Evolutionary conservation across 2,329 filamentous ascomycete genomes (phyloP).

Genomic region (Pestalotiopsis sp.): DNA sequence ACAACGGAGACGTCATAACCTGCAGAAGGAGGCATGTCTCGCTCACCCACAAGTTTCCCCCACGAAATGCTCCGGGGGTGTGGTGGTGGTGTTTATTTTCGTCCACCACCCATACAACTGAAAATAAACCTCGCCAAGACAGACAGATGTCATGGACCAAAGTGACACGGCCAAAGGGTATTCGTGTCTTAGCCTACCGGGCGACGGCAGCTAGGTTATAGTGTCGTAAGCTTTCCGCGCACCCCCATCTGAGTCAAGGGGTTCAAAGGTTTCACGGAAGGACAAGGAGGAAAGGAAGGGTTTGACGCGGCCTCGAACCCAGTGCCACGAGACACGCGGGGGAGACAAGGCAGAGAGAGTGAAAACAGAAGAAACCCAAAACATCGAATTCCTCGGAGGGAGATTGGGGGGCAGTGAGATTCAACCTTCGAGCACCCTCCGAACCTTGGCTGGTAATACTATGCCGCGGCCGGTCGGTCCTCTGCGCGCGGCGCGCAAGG

Average conservation of each 20-base stretch:
- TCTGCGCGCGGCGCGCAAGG: not conserved
- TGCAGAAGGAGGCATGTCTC: not conserved
- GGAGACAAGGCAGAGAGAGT: not conserved
- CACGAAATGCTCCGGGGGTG: not conserved
- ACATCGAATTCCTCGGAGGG: not conserved
- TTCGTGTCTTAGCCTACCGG: not conserved
- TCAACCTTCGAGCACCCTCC: not conserved
- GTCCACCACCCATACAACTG: not conserved
- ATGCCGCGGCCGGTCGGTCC: not conserved
- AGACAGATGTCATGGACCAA: not conserved
- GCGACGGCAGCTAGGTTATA: not conserved
- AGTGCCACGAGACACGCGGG: not conserved
- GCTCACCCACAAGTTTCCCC: not conserved
- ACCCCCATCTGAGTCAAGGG: not conserved
- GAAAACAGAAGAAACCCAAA: not conserved
- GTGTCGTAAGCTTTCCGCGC: not conserved
- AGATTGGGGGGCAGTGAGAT: not conserved
- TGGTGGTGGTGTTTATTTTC: not conserved
- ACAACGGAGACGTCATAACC: not conserved
- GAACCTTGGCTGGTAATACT: not conserved
- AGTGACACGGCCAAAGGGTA: not conserved
- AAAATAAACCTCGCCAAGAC: not conserved
- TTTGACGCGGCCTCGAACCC: not conserved
- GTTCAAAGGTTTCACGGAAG: not conserved
- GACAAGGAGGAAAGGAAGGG: not conserved